Percentiles rank a stretch among this genome's conserved stretches.
phyloP scores from a whole-genome alignment of 169 alveolate genomes.

The Plasmodium ovale region DNA sequence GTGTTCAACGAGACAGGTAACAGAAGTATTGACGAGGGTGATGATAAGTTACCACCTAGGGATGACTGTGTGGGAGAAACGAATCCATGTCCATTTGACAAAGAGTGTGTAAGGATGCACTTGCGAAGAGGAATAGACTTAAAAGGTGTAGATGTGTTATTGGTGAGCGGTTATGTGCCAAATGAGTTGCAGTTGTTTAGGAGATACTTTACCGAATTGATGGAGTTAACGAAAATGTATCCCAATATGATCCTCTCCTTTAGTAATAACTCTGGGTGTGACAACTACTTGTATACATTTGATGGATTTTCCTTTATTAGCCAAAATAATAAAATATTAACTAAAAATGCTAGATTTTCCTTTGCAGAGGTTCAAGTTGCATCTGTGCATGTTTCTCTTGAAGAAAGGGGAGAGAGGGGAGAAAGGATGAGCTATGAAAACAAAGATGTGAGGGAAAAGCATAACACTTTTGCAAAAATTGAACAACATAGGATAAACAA shows the following conservation, averaged over 20 bases:
- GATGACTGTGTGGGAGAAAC: background rate
- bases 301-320: slow-evolving; percentile 74
- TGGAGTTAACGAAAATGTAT: slow-evolving; percentile 30
- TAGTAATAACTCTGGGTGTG: slow-evolving; percentile 66
- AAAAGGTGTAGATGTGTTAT: slow-evolving; percentile 30
- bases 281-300: slow-evolving; percentile 54
- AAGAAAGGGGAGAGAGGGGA: background rate
- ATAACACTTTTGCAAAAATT: background rate
- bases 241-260: slow-evolving; percentile 48
- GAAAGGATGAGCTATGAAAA: background rate
- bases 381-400: slow-evolving; percentile 25
- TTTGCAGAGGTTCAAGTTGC: slow-evolving; percentile 72
- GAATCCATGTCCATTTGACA: background rate
- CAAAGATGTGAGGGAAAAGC: background rate
- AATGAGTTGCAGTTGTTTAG: slow-evolving; percentile 59
- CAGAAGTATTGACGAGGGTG: background rate
- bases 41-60: background rate
- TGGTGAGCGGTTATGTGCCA: slow-evolving; percentile 42
- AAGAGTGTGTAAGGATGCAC: slow-evolving; percentile 6
- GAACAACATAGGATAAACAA: background rate
- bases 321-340: slow-evolving; percentile 21
- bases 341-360: slow-evolving; percentile 69
- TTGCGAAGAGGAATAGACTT: background rate
- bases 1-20: background rate
- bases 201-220: slow-evolving; percentile 44